phyloP scores from a whole-genome alignment of 805 yeast genomes.

The Starmerella riodocensis region DNA sequence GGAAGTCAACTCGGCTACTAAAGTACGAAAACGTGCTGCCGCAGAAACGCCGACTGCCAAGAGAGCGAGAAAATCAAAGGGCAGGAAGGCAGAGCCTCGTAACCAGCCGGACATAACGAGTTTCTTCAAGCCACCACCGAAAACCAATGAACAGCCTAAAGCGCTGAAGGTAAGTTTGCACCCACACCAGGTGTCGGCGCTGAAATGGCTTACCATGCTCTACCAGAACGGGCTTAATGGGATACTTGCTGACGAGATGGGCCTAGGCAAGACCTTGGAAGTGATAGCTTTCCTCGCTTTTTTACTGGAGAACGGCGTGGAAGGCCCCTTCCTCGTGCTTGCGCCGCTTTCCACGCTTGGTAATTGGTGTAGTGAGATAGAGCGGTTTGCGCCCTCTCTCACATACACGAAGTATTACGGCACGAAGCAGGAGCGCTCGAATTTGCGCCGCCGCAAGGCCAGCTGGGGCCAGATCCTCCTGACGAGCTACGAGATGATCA shows the following conservation, averaged over 20 bases:
- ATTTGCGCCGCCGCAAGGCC: slow-evolving; percentile 28
- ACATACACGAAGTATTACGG: slow-evolving; percentile 53
- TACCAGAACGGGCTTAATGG: slow-evolving; percentile 93
- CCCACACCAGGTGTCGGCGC: slow-evolving; percentile 77
- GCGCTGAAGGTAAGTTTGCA: slow-evolving; percentile 51
- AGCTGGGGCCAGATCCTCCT: slow-evolving; percentile 40
- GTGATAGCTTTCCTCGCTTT: slow-evolving; percentile 68
- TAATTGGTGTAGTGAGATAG: slow-evolving; percentile 71
- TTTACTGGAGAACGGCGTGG: slow-evolving; percentile 60
- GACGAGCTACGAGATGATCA: slow-evolving; percentile 70
- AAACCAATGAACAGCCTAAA: slow-evolving; percentile 37
- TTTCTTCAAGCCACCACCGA: slow-evolving; percentile 19
- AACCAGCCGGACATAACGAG: neutral
- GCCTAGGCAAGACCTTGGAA: slow-evolving; percentile 86
- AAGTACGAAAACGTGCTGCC: neutral
- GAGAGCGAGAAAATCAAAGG: neutral
- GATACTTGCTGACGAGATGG: slow-evolving; percentile 95
- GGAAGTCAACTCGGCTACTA: neutral
- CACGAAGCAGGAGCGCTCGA: slow-evolving; percentile 40
- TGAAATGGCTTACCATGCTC: slow-evolving; percentile 77
- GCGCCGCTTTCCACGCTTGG: slow-evolving; percentile 87
- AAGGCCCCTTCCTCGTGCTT: slow-evolving; percentile 80
- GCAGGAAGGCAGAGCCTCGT: neutral
- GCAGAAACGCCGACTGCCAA: neutral
- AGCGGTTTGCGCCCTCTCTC: slow-evolving; percentile 57